Conservation (phyloP, 139 green algal species). For the Coccomyxa sp. region DNA sequence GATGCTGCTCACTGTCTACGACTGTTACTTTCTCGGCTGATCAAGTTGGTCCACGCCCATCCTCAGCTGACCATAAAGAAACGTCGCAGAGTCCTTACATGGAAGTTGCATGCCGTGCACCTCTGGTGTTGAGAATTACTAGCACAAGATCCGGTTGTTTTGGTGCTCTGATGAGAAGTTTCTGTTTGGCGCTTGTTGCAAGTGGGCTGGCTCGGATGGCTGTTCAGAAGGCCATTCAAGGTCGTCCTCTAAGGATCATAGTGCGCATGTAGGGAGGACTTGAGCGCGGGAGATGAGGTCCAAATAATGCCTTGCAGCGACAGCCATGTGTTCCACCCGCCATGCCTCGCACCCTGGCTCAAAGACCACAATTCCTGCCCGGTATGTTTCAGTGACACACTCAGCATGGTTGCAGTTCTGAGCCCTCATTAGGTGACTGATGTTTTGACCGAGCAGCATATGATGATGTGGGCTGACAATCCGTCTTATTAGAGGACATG, state of each 20-base stretch:
- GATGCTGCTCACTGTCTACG: neutral
- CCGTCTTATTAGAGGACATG: too few species aligned
- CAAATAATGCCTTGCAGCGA: constrained; percentile 59
- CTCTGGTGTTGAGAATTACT: too few species aligned
- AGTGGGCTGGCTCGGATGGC: neutral
- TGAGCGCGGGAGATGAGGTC: constrained; percentile 57
- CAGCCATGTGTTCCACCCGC: constrained; percentile 65
- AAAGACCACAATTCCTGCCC: constrained; percentile 73
- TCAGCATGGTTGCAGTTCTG: too few species aligned
- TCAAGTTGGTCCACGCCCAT: too few species aligned
- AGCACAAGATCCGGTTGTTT: neutral
- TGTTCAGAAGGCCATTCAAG: neutral
- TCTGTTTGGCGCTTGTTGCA: neutral
- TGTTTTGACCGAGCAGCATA: too few species aligned
- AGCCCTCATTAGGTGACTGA: too few species aligned
- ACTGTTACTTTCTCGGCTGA: too few species aligned
- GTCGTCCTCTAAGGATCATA: neutral
- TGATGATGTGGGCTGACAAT: too few species aligned
- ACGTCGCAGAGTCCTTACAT: too few species aligned
- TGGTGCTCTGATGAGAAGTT: neutral
- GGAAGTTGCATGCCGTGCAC: too few species aligned
- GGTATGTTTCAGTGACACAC: neutral
- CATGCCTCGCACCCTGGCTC: constrained; percentile 75
- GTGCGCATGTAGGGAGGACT: constrained; percentile 34
- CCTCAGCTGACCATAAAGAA: too few species aligned